Conservation (phyloP, 2,329 filamentous ascomycete genomes). For the Aspergillus brunneoviolaceus region DNA sequence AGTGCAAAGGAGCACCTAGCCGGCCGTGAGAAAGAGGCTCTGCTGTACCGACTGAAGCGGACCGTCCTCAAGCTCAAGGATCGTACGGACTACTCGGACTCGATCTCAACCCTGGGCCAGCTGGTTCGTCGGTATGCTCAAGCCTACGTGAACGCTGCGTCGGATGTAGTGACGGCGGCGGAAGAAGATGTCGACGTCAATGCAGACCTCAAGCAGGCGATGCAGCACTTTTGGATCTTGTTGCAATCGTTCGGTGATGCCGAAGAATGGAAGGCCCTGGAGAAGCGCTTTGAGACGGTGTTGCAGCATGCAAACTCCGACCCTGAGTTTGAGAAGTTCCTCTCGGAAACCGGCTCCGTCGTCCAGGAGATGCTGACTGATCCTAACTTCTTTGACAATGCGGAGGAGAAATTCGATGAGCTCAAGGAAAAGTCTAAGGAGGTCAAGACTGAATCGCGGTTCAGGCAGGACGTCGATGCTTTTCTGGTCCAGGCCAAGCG, state of each 20-base stretch:
- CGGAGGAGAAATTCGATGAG: conserved; percentile 63
- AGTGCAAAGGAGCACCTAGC: conserved; percentile 73
- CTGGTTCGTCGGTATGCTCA: conserved; percentile 76
- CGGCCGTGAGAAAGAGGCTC: conserved; percentile 69
- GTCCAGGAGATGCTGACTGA: conserved; percentile 81
- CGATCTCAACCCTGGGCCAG: conserved; percentile 73
- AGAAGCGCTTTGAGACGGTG: conserved; percentile 67
- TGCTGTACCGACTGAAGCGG: conserved; percentile 74
- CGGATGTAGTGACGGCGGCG: conserved; percentile 64
- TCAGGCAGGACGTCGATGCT: conserved; percentile 71
- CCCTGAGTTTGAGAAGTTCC: conserved; percentile 76
- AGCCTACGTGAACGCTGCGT: conserved; percentile 71
- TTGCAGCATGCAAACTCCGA: conserved; percentile 73
- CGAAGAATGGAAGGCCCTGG: conserved; percentile 72
- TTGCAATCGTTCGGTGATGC: conserved; percentile 75
- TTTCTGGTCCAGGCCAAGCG: conserved; percentile 67
- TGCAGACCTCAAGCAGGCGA: conserved; percentile 69
- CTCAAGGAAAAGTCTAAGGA: conserved; percentile 57
- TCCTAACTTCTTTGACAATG: conserved; percentile 78
- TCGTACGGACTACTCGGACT: conserved; percentile 79
- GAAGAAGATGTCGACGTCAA: conserved; percentile 74
- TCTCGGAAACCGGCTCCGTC: conserved; percentile 70
- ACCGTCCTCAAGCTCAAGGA: conserved; percentile 72
- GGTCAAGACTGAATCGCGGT: conserved; percentile 63
- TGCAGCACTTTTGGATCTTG: conserved; percentile 78